A percentile compares a stretch with the other conserved stretches of the same genome.
Evolutionary conservation across 495 filamentous ascomycete genomes (phyloP).

Genomic region (Penicillium nucicola): DNA sequence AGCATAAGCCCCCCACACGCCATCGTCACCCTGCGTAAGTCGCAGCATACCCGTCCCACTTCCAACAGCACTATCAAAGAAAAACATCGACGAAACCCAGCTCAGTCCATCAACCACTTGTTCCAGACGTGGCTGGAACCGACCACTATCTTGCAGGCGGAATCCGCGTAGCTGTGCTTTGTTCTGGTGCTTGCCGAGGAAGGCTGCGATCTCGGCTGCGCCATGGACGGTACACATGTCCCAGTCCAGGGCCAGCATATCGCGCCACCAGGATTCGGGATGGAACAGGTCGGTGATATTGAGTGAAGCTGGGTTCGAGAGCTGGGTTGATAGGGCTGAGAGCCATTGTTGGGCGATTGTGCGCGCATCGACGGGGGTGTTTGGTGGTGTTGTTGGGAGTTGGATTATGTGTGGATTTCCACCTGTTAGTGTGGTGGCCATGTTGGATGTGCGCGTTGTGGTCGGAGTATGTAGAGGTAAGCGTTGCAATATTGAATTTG

Average conservation of each 20-base stretch:
- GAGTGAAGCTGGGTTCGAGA: constrained; percentile 15
- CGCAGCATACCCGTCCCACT: constrained; percentile 55
- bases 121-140: constrained; percentile 40
- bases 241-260: constrained; percentile 60
- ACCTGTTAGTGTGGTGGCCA: constrained; percentile 25
- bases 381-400: constrained; percentile 24
- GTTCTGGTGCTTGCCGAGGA: constrained; percentile 41
- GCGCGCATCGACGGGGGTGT: constrained; percentile 18
- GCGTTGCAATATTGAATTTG: background rate
- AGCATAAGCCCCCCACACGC: constrained; percentile 62
- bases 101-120: constrained; percentile 39
- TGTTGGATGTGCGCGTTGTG: background rate
- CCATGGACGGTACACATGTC: constrained; percentile 54
- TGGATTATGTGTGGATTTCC: constrained; percentile 31
- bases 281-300: constrained; percentile 43
- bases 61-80: constrained; percentile 50
- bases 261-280: constrained; percentile 59
- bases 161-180: constrained; percentile 28
- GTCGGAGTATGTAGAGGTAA: background rate
- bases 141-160: constrained; percentile 40
- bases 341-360: constrained; percentile 38
- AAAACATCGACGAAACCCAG: constrained; percentile 53
- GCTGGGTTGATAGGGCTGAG: constrained; percentile 22
- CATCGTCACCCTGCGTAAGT: constrained; percentile 47
- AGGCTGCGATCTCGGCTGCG: constrained; percentile 41